phyloP scores from a whole-genome alignment of 2,329 filamentous ascomycete species.

The Alternaria conjuncta region DNA sequence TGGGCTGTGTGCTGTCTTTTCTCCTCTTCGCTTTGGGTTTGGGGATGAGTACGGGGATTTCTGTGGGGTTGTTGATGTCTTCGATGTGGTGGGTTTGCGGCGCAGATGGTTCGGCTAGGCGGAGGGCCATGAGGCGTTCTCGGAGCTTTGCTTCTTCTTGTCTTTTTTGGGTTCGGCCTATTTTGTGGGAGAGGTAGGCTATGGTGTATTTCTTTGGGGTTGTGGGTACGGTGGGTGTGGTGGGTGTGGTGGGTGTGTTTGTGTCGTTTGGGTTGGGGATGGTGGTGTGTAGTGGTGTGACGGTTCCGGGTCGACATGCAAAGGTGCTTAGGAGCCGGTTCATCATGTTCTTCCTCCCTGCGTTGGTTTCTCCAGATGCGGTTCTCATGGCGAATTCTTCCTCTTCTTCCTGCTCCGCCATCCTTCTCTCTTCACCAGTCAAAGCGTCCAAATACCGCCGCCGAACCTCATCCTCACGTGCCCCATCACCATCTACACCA shows the following conservation, averaged over 20 bases:
- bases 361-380: neutral
- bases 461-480: neutral
- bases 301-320: neutral
- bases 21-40: neutral
- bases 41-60: neutral
- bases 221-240: neutral
- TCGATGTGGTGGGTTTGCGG: neutral
- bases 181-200: neutral
- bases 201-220: neutral
- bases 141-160: neutral
- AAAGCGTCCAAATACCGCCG: neutral
- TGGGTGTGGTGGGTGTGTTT: neutral
- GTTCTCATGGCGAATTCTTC: neutral
- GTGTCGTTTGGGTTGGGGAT: neutral
- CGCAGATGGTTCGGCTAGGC: neutral
- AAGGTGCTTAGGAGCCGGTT: neutral
- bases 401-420: neutral
- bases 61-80: neutral
- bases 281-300: neutral
- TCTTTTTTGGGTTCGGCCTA: neutral
- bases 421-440: neutral
- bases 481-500: neutral
- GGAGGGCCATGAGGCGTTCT: neutral
- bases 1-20: neutral
- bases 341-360: neutral